phyloP scores from a whole-genome alignment of 2,329 filamentous ascomycete genomes.

The Ascochyta rabiei region DNA sequence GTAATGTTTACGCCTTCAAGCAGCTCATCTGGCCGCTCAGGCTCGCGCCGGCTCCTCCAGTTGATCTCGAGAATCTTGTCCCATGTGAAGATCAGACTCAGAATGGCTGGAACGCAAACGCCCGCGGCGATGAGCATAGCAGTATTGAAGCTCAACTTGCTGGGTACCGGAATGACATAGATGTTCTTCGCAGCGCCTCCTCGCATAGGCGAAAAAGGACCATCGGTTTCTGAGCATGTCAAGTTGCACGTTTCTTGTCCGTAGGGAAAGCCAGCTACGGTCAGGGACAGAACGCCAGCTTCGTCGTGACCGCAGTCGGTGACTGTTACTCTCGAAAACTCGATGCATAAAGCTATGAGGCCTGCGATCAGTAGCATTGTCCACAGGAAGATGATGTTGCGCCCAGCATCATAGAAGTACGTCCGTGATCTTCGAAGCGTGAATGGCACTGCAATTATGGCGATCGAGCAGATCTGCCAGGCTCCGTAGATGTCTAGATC shows the following conservation, averaged over 20 bases:
- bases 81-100: slow-evolving; percentile 67
- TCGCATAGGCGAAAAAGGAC: slow-evolving; percentile 63
- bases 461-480: slow-evolving; percentile 71
- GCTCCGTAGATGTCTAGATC: slow-evolving; percentile 73
- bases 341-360: slow-evolving; percentile 65
- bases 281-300: slow-evolving; percentile 47
- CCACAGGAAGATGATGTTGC: slow-evolving; percentile 72
- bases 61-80: slow-evolving; percentile 69
- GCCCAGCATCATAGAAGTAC: slow-evolving; percentile 67
- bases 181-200: slow-evolving; percentile 64
- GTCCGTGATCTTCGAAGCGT: slow-evolving; percentile 67
- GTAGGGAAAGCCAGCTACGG: slow-evolving; percentile 54
- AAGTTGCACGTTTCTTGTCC: slow-evolving; percentile 54
- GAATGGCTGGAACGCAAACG: slow-evolving; percentile 68
- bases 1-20: slow-evolving; percentile 64
- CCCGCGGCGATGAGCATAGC: slow-evolving; percentile 67
- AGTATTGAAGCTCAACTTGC: slow-evolving; percentile 62
- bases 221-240: slow-evolving; percentile 52
- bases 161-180: slow-evolving; percentile 66
- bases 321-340: slow-evolving; percentile 64
- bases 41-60: slow-evolving; percentile 57
- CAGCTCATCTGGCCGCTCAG: slow-evolving; percentile 43
- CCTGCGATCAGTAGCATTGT: slow-evolving; percentile 66
- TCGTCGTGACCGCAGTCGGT: slow-evolving; percentile 53
- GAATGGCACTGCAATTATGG: slow-evolving; percentile 67